Evolutionary conservation across 331 rosid genomes (phyloP).

Genomic region (Rhamnella rubrinervis): DNA sequence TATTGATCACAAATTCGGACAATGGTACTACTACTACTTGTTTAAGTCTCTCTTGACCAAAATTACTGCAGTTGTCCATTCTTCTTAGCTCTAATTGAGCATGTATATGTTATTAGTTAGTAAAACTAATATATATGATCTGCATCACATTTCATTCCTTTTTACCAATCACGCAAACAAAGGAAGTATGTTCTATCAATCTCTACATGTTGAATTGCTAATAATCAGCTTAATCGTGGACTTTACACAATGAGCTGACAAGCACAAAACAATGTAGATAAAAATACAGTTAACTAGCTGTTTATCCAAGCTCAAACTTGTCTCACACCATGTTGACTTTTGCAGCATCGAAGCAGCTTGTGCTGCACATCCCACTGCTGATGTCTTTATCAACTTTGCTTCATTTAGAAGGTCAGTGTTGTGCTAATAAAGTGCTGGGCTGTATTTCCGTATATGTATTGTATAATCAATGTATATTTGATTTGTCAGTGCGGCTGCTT

Average conservation of each 20-base stretch:
- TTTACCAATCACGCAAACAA: background rate
- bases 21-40: background rate
- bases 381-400: conserved; percentile 96
- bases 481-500: conserved; percentile 85
- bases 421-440: conserved; percentile 3
- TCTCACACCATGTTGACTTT: conserved; percentile 25
- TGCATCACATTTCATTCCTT: background rate
- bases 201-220: background rate
- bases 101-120: background rate
- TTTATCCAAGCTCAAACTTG: conserved; percentile 23
- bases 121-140: background rate
- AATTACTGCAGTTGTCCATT: background rate
- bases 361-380: conserved; percentile 98
- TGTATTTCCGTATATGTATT: background rate
- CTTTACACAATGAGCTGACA: background rate
- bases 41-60: background rate
- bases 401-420: conserved; percentile 80
- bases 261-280: background rate
- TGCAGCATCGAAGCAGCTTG: conserved; percentile 91
- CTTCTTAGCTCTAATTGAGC: background rate
- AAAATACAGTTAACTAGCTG: conserved; percentile 8
- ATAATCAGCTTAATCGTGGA: conserved; percentile 5
- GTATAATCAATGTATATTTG: conserved; percentile 12
- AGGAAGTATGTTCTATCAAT: background rate
- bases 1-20: too few relatives aligned